A percentile compares a stretch with the other conserved stretches of the same genome.
phyloP scores from a whole-genome alignment of 129 eudicot species.

The Solidago caesia region DNA sequence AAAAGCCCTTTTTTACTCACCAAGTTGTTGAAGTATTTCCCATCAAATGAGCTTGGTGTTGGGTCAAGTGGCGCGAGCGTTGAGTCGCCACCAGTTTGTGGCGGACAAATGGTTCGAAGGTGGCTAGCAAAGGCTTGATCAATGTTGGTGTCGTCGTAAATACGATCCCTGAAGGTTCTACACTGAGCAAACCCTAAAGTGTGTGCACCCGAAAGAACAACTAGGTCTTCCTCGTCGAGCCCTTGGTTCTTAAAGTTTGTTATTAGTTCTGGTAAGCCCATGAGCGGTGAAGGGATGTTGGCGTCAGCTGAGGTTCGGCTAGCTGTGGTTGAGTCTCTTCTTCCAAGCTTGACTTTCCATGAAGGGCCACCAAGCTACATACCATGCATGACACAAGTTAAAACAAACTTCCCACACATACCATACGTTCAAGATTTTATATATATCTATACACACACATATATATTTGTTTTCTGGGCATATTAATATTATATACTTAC shows the following conservation, averaged over 20 bases:
- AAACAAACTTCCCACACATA: background rate
- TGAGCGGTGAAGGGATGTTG: conserved; percentile 34
- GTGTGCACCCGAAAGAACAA: conserved; percentile 57
- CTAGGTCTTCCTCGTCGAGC: conserved; percentile 50
- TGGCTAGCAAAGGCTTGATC: conserved; percentile 18
- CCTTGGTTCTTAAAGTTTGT: conserved; percentile 41
- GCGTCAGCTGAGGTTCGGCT: conserved; percentile 24
- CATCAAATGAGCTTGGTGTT: conserved; percentile 26
- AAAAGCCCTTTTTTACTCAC: conserved; percentile 25
- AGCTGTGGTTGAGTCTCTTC: conserved; percentile 42
- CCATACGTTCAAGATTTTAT: background rate
- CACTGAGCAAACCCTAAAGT: conserved; percentile 32
- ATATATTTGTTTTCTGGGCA: too few relatives aligned
- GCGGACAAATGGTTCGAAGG: conserved; percentile 30
- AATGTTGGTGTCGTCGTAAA: conserved; percentile 28
- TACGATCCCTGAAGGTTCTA: conserved; percentile 19
- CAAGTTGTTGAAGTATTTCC: conserved; percentile 32
- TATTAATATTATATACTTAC: conserved; percentile 11
- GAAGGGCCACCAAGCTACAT: conserved; percentile 42
- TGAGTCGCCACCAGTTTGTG: conserved; percentile 16
- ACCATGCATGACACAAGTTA: background rate
- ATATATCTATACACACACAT: too few relatives aligned
- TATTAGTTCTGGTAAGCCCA: conserved; percentile 29
- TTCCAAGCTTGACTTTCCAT: conserved; percentile 39
- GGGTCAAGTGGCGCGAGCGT: conserved; percentile 34